Evolutionary conservation across 1,284 basidiomycete genomes (phyloP).

Genomic region (Meira nashicola): DNA sequence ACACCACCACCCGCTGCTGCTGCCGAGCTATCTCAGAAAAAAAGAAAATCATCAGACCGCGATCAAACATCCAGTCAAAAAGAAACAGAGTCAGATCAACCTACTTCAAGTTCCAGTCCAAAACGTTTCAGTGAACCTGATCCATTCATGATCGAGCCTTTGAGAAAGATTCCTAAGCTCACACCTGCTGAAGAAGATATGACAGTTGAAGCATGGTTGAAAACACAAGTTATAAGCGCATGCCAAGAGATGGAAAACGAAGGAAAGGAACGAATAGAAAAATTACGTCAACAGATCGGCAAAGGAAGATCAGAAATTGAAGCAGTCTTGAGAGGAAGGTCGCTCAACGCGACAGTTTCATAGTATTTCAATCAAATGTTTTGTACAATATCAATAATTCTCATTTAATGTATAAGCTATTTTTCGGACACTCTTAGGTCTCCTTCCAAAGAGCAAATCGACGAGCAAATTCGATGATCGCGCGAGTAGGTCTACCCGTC

Average conservation of each 20-base stretch:
- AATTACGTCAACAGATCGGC: slow-evolving; percentile 20
- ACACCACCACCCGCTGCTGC: background rate
- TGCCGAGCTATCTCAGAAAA: background rate
- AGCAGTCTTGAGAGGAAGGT: slow-evolving; percentile 9
- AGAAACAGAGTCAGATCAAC: background rate
- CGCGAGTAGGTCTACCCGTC: slow-evolving; percentile 74
- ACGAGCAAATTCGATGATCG: slow-evolving; percentile 54
- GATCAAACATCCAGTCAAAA: slow-evolving; percentile 11
- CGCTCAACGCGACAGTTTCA: background rate
- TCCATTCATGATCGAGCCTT: background rate
- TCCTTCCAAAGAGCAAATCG: slow-evolving; percentile 27
- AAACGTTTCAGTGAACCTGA: no score
- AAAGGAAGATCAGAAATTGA: slow-evolving; percentile 16
- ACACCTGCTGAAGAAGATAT: slow-evolving; percentile 17
- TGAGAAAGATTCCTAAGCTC: slow-evolving; percentile 13
- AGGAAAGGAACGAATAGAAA: slow-evolving; percentile 18
- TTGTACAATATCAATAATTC: background rate
- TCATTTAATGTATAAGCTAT: no score
- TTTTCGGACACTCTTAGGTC: slow-evolving; percentile 2
- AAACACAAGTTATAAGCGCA: slow-evolving; percentile 22
- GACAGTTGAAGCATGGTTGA: slow-evolving; percentile 31
- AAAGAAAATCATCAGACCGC: slow-evolving; percentile 18
- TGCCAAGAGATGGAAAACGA: slow-evolving; percentile 23
- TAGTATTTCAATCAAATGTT: background rate
- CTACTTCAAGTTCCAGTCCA: no score